Evolutionary conservation across 257 asterid genomes (phyloP), one percentile per base, ranked within the genome.

Genomic region (Rauvolfia tetraphylla): DNA sequence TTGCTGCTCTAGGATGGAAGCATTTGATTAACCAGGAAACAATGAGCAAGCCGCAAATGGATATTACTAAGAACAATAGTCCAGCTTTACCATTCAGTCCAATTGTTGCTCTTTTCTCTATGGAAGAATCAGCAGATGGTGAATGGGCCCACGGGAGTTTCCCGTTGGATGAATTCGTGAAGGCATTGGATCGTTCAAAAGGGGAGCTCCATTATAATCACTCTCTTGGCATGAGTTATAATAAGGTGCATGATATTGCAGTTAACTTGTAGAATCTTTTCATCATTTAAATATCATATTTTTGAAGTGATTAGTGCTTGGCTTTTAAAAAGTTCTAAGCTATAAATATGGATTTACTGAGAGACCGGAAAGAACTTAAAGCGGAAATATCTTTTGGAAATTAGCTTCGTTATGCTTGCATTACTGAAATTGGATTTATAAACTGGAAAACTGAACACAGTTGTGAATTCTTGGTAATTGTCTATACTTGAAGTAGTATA

Each of bases 81-180:
- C 89, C 88, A 75, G 79, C 88, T 69, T 74, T 83, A 73, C 94
- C 96, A 65, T 81, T 88, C 69, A 89, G 97, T 78, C 95, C 92
- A 63, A 77, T 91, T 46, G 91, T 95, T 73, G 84, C 92, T 46
- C 84, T 90, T 83, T 89, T 90, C 78, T 83, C 89, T 0, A 94
- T 79, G 69, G 89, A 88, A 76, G 88, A 63, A 76, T 76, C 86
- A 23, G 88, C 75, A 86, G 86, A 87, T 84, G 87, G 86, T 74
- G 96, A 92, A 82, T 92, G 98, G 98, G 92, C 86, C 27, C 96
- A 95, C 75, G 98, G 99, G 61, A 87, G 81, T 86, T 95, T 95
- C 90, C 96, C 96, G 9, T 68, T 95, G 65, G 98, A 95, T 73
- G 98, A 95, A 89, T 95, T 91, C 71, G 89, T 82, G 27, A 87